Evolutionary conservation across 2,329 filamentous ascomycete genomes (phyloP), one percentile per base, ranked within the genome.

Genomic region (Diaporthe destruens): DNA sequence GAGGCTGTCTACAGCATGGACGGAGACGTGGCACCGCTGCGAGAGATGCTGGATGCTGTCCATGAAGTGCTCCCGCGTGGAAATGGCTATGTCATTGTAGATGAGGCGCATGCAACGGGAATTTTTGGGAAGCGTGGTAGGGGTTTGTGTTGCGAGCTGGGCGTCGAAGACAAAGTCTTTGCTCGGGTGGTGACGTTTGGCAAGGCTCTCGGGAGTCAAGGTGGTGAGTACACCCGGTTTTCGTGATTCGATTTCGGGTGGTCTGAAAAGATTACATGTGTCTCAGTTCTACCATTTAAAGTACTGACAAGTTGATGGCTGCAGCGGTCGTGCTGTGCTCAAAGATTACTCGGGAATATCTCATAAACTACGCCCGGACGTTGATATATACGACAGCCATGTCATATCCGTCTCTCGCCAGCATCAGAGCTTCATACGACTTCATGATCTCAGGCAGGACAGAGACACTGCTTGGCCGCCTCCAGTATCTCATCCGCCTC

Each of bases 1-100:
- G 92, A 94, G 76, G 89, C 87, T 0, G 84, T 94, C 0, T 96
- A 96, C 80, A 95, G 92, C 79, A 96, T 96, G 94, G 93, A 96
- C 69, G 94, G 94, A 0, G 93, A 95, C 76, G 82, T 94, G 23
- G 89, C 89, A 0, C 92, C 91, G 0, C 82, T 96, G 14, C 77
- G 78, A 14, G 86, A 90, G 7, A 88, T 95, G 23, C 85, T 92
- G 1, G 80, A 85, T 0, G 83, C 88, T 6, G 86, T 92, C 0
- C 86, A 92, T 53, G 80, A 82, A 0, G 77, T 87, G 0, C 81
- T 94, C 0, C 89, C 91, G 0, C 73, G 74, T 0, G 85, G 85
- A 0, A 93, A 93, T 59, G 89, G 87, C 0, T 84, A 91, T 71
- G 81, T 93, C 6, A 84, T 93, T 12, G 87, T 93, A 1, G 92